phyloP scores from a whole-genome alignment of 2,329 filamentous ascomycete species.

The Geoglossum cookeanum region DNA sequence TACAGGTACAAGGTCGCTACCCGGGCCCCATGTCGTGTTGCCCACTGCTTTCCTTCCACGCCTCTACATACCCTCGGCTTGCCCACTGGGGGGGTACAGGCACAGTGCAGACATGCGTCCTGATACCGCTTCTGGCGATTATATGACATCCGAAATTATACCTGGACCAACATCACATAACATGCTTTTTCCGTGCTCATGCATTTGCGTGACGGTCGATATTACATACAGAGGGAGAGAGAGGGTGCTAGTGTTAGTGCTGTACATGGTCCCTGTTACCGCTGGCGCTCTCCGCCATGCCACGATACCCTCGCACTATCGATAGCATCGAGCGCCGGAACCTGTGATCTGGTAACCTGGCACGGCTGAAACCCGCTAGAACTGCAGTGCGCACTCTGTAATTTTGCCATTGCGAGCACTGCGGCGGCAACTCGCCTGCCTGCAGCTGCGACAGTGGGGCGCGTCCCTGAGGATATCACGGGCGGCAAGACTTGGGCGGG shows the following conservation, averaged over 20 bases:
- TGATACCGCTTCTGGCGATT: background rate
- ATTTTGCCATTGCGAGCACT: background rate
- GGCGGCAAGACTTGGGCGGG: background rate
- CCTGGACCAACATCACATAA: background rate
- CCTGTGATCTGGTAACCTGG: background rate
- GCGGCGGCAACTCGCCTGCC: background rate
- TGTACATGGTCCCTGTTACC: no score
- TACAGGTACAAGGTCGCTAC: no score
- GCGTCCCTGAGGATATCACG: background rate
- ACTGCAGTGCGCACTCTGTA: background rate
- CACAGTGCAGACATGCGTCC: no score
- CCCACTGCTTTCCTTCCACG: no score
- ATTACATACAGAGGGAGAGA: no score
- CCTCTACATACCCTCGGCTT: no score
- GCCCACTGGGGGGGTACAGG: no score
- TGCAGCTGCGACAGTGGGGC: background rate
- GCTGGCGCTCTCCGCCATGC: background rate
- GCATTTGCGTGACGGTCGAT: no score
- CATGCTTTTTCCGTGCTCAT: no score
- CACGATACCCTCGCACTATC: background rate
- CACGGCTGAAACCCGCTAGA: background rate
- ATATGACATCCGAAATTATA: background rate
- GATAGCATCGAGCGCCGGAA: background rate
- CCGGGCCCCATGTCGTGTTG: no score
- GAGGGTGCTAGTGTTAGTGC: no score